Evolutionary conservation across 139 green algal genomes (phyloP).

Genomic region (Raphidocelis subcapitata): DNA sequence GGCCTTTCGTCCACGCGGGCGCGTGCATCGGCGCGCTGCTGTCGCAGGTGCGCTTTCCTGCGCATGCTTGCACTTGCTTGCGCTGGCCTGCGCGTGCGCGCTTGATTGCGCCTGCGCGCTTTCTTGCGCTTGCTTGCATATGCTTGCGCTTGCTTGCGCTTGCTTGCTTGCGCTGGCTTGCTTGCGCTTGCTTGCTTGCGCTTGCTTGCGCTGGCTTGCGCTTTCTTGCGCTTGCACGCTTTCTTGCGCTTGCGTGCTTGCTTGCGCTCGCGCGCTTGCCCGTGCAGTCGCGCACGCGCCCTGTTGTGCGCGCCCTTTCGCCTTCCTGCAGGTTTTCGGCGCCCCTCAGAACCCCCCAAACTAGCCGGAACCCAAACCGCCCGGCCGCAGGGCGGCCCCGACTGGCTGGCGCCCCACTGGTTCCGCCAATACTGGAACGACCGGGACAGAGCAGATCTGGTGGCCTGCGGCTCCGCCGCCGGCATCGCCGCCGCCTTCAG

Average conservation of each 20-base stretch:
- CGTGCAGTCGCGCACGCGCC: too few relatives aligned
- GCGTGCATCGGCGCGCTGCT: constrained; percentile 66
- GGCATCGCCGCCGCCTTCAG: constrained; percentile 84
- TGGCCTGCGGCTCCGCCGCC: constrained; percentile 71
- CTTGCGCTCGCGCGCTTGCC: too few relatives aligned
- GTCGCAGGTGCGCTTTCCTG: constrained; percentile 37
- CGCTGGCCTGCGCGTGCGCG: neutral
- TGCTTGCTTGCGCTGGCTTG: neutral
- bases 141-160: too few relatives aligned
- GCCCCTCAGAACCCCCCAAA: too few relatives aligned
- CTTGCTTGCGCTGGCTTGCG: neutral
- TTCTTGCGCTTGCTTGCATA: too few relatives aligned
- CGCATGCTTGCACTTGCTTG: neutral
- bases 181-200: neutral
- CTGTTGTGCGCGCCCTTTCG: too few relatives aligned
- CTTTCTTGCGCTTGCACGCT: too few relatives aligned
- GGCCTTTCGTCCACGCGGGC: constrained; percentile 80
- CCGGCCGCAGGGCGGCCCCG: too few relatives aligned
- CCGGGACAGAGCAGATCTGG: constrained; percentile 67
- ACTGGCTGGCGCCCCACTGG: constrained; percentile 3
- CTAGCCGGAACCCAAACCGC: too few relatives aligned
- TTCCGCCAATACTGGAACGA: constrained; percentile 74
- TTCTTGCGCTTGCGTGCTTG: too few relatives aligned
- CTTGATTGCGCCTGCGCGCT: too few relatives aligned
- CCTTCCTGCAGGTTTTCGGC: too few relatives aligned